A percentile compares a stretch with the other conserved stretches of the same genome.
Conservation (phyloP, 2,329 filamentous ascomycete species). For the Ophiostoma tasmaniense region DNA sequence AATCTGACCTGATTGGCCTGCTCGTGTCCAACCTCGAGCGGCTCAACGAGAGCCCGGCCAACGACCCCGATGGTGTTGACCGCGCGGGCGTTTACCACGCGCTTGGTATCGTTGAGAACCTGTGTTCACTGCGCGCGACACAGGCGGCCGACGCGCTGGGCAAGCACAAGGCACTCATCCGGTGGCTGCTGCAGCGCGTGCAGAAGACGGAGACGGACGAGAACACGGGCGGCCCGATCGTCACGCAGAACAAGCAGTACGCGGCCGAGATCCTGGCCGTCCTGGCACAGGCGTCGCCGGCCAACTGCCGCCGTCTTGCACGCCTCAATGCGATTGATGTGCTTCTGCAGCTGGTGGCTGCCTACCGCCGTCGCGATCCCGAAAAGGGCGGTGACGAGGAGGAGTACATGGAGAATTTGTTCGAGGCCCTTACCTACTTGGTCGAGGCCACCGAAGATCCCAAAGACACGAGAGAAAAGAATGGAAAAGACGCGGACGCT, state of each 20-base stretch:
- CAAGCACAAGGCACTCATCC: conserved; percentile 55
- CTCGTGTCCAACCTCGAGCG: conserved; percentile 70
- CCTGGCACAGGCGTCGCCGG: conserved; percentile 64
- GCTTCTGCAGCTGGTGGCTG: conserved; percentile 72
- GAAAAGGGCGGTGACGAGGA: conserved; percentile 80
- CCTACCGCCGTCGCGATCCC: conserved; percentile 80
- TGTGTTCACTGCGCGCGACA: conserved; percentile 58
- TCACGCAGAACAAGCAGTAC: conserved; percentile 92
- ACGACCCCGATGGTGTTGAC: conserved; percentile 56
- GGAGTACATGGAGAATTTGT: conserved; percentile 90
- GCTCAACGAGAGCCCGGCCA: conserved; percentile 63
- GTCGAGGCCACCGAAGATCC: conserved; percentile 35
- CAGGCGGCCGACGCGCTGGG: conserved; percentile 64
- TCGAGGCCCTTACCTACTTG: conserved; percentile 75
- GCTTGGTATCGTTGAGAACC: conserved; percentile 72
- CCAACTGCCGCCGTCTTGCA: conserved; percentile 56
- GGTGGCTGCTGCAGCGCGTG: conserved; percentile 69
- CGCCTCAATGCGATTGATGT: conserved; percentile 64
- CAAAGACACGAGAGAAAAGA: not conserved
- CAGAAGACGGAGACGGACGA: conserved; percentile 49
- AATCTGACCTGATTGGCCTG: conserved; percentile 64
- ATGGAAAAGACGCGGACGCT: conserved; percentile 26
- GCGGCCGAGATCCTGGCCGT: conserved; percentile 87
- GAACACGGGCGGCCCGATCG: conserved; percentile 30
- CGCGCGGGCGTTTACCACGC: conserved; percentile 80